Conservation (phyloP, 164 flowering plant genomes). For the Saururus chinensis region DNA sequence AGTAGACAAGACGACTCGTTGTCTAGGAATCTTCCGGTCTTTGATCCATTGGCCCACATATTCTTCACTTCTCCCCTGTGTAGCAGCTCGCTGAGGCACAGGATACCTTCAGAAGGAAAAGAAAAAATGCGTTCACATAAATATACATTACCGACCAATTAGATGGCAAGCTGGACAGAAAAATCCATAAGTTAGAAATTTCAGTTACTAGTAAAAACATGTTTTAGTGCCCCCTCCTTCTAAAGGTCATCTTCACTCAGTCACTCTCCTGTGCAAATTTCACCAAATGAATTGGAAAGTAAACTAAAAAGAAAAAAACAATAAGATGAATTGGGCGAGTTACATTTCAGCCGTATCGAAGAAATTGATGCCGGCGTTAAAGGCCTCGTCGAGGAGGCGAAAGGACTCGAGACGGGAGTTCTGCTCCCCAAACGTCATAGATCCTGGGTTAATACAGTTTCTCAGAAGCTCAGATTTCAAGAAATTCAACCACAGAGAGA, state of each 20-base stretch:
- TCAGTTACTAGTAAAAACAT: no score
- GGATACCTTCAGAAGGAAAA: conserved; percentile 48
- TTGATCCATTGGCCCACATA: conserved; percentile 70
- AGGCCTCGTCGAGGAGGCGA: conserved; percentile 61
- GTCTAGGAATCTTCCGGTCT: conserved; percentile 41
- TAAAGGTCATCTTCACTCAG: not conserved
- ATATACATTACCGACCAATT: not conserved
- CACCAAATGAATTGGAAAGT: no score
- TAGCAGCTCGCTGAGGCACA: conserved; percentile 72
- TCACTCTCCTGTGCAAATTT: no score
- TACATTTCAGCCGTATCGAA: conserved; percentile 91
- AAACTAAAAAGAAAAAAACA: not conserved
- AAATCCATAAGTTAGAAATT: no score
- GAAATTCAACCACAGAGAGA: not conserved
- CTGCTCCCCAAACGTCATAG: conserved; percentile 89
- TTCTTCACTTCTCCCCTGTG: conserved; percentile 83
- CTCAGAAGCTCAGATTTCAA: not conserved
- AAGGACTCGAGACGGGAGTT: conserved; percentile 54
- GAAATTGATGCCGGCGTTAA: conserved; percentile 67
- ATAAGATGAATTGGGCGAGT: not conserved
- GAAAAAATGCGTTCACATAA: not conserved
- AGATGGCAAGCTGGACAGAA: not conserved
- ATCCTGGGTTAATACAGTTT: conserved; percentile 27
- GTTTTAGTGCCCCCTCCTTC: no score
- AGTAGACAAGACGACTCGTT: conserved; percentile 57